Evolutionary conservation across 2,329 filamentous ascomycete species (phyloP).

Genomic region (Nigrograna mackinnonii): DNA sequence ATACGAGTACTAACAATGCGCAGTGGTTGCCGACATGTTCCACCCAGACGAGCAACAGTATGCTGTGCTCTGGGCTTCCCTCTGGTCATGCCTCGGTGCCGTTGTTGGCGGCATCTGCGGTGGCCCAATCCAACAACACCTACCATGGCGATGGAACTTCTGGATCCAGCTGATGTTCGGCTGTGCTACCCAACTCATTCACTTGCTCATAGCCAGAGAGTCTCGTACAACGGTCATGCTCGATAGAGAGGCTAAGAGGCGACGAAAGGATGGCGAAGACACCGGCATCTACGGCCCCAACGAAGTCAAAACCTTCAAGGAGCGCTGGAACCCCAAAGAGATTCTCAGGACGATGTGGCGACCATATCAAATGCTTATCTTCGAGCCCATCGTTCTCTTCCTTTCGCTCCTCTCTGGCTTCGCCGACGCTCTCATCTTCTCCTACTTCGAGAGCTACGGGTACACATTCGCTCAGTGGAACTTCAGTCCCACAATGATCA

Average conservation of each 20-base stretch:
- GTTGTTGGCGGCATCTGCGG: slow-evolving; percentile 79
- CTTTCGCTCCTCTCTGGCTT: slow-evolving; percentile 75
- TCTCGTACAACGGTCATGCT: slow-evolving; percentile 76
- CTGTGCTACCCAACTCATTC: slow-evolving; percentile 66
- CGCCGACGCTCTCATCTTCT: slow-evolving; percentile 76
- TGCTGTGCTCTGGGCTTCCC: slow-evolving; percentile 67
- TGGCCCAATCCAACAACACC: slow-evolving; percentile 69
- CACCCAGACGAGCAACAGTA: slow-evolving; percentile 65
- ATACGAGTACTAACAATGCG: neutral
- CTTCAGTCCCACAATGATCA: slow-evolving; percentile 61
- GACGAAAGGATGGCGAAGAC: slow-evolving; percentile 58
- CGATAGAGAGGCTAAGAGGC: slow-evolving; percentile 75
- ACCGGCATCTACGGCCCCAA: slow-evolving; percentile 67
- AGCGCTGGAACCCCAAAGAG: slow-evolving; percentile 4
- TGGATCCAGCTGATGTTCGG: slow-evolving; percentile 87
- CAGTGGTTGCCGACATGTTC: slow-evolving; percentile 64
- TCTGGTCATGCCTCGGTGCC: slow-evolving; percentile 67
- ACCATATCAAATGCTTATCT: slow-evolving; percentile 66
- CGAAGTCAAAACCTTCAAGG: slow-evolving; percentile 50
- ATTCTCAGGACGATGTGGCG: slow-evolving; percentile 7
- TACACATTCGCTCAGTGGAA: slow-evolving; percentile 69
- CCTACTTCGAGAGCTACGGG: slow-evolving; percentile 71
- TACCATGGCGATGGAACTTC: slow-evolving; percentile 76
- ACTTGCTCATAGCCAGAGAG: slow-evolving; percentile 72
- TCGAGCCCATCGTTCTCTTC: slow-evolving; percentile 72